Evolutionary conservation across 1,284 basidiomycete species (phyloP), one percentile per base, ranked within the genome.

Genomic region (Mrakiaceae sp.): DNA sequence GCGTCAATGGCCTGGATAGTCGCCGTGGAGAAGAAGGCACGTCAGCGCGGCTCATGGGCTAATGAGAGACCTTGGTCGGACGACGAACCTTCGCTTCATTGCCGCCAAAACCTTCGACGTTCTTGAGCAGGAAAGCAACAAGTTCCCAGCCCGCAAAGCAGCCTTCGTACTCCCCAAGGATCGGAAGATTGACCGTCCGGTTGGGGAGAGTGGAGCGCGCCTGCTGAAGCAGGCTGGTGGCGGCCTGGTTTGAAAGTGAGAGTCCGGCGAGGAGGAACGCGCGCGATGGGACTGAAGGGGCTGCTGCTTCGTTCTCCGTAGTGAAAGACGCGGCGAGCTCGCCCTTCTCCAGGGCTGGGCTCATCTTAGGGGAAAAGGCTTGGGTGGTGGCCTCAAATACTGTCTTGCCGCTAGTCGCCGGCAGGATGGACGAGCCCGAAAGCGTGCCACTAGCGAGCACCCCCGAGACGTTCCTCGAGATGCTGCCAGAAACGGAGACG

Each of bases 101-200:
- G 5, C 62, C 62, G 8, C 58, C 57, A 40, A 66, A 62, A 5
- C 62, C 58, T 14, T 60, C 58, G n/a, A 63, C 61, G 7, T 63
- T 39, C 27, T 16, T 27, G 2, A 55, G 11, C n/a, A 66, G 43
- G 43, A 63, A 63, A 0, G n/a, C 44, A 16, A 63, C 47, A 9
- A 63, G 57, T 42, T 63, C 65, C 7, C n/a, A 42, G 1, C 65
- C 65, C 10, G 57, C 52, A 16, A 66, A 66, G 52, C 65, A 66
- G 11, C 50, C 58, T 27, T 51, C 46, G 62, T 63, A 66, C 57
- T 63, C 65, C 2, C 65, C 65, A 0, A 66, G 48, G n/a, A 66
- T 44, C 10, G 65, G 62, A 5, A 63, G 58, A n/a, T 61, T 43
- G 62, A 66, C 56, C 12, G 61, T 51, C 4, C 54, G 61, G 5